These are phyloP conservation scores for Pseudonitzschia multiseries DNA, from an alignment of 108 stramenopile species.

Conservation along the genomic window DNA sequence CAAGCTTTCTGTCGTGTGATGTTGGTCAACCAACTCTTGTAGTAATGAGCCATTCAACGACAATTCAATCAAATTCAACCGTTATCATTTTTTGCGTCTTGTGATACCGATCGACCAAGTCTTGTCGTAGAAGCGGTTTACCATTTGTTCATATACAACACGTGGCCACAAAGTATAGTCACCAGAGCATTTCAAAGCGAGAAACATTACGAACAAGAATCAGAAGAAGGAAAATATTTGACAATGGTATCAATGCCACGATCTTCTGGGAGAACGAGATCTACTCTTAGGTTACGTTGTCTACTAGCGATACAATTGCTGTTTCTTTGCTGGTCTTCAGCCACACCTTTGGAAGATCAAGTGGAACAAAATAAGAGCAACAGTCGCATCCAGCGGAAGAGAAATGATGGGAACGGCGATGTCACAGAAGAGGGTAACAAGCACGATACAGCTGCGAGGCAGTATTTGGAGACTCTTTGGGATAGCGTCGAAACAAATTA, in stretches of 20 bases:
- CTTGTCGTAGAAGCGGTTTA: neutral
- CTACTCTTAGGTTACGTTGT: neutral
- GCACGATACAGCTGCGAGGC: neutral
- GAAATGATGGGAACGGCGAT: constrained; percentile 1
- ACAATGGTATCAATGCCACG: neutral
- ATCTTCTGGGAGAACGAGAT: too few relatives aligned
- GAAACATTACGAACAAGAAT: neutral
- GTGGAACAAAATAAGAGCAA: neutral
- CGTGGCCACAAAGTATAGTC: neutral
- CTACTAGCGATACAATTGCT: neutral
- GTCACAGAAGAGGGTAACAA: neutral
- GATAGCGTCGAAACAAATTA: constrained; percentile 16
- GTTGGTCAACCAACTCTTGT: neutral
- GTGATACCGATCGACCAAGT: neutral
- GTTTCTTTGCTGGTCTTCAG: neutral
- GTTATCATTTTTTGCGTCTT: neutral
- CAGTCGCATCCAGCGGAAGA: neutral
- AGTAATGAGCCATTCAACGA: neutral
- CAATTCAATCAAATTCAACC: too few relatives aligned
- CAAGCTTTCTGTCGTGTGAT: neutral
- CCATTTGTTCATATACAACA: neutral
- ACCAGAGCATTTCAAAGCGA: neutral
- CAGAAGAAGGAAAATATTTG: neutral
- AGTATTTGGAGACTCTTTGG: constrained; percentile 9
- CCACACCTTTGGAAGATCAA: neutral